Evolutionary conservation across 345 rosid species (phyloP), one percentile per base, ranked within the genome.

Genomic region (Cardamine chenopodiifolia): DNA sequence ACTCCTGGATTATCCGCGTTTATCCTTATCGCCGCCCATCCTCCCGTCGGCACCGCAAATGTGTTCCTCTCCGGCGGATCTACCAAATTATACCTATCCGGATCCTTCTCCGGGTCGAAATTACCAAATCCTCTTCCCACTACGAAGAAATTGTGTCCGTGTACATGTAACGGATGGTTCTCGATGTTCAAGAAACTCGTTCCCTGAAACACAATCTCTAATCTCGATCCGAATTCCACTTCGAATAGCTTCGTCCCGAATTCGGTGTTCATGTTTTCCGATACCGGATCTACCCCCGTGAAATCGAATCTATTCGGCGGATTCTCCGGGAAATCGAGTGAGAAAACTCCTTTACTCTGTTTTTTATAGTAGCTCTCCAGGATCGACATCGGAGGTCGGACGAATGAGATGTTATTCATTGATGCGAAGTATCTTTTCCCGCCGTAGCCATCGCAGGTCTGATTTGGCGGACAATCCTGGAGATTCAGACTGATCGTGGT

Each of bases 121-220:
- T 89, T 89, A 8, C 96, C 92, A 5, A 85, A 84, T 4, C 97
- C 96, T 14, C 53, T 50, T 8, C 93, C 93, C 13, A 92, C 92
- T 0, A 86, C 72, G 64, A 85, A 89, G 77, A 89, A 88, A 57
- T 83, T 87, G 74, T 77, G 85, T 0, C 97, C 96, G 73, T 89
- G 97, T 40, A 92, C 81, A 62, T 89, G 96, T 68, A 91, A 81
- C 3, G 96, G 96, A 78, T 89, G 96, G 69, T 86, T 89, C 72
- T 82, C 81, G 0, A 60, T 58, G 22, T 80, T 85, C 0, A 84
- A 62, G 47, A 91, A 79, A 44, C 82, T 83, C 15, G 96, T 91
- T 14, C 78, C 88, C 62, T 89, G 96, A 28, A 89, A 68, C 63
- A 89, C 91, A 0, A 88, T 72, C 81, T 91, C 90, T 53, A 89